Evolutionary conservation across 1,284 basidiomycete genomes (phyloP), one percentile per base, ranked within the genome.

Genomic region (Ceratobasidium sp.): DNA sequence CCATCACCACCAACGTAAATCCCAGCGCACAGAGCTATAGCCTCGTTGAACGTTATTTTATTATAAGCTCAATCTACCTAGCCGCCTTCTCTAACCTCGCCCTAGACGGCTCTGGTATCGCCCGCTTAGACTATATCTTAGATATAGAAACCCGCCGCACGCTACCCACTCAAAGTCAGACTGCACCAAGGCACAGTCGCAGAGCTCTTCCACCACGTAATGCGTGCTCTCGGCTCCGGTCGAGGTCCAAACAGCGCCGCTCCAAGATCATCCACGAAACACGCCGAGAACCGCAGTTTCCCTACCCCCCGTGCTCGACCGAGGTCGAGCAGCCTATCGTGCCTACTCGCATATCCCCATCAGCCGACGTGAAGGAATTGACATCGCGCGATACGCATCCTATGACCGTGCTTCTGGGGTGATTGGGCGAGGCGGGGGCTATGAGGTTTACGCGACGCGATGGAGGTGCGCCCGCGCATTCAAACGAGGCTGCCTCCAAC

Each of bases 151-250:
- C 88, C 3, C 9, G 85, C 86, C 8, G 89, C 90, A 1, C 86
- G 90, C 19, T 92, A 87, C 80, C 90, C 90, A 5, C 92, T 90
- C 76, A 89, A 90, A 83, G 90, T 89, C 6, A 92, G 91, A 0
- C 83, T 93, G n/a, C 89, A 92, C 77, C 92, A 94, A 83, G 92
- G 91, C 0, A 88, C 87, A 2, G 92, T 93, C 50, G 91, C 93
- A 80, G 82, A 84, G 0, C 88, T 93, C 27, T 90, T 93, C 79
- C 78, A 91, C 36, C 90, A 92, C 78, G 88, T 89, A 0, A 87
- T 92, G 86, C 82, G 77, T 9, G 73, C 78, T n/a, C 81, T 85
- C 77, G 88, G 87, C 4, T 75, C 15, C 2, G 45, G 31, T 4
- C 44, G 27, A 8, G 29, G 22, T 17, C 69, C 69, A 8, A 72